phyloP scores from a whole-genome alignment of 2,329 filamentous ascomycete genomes.

The Colletotrichum siamense region DNA sequence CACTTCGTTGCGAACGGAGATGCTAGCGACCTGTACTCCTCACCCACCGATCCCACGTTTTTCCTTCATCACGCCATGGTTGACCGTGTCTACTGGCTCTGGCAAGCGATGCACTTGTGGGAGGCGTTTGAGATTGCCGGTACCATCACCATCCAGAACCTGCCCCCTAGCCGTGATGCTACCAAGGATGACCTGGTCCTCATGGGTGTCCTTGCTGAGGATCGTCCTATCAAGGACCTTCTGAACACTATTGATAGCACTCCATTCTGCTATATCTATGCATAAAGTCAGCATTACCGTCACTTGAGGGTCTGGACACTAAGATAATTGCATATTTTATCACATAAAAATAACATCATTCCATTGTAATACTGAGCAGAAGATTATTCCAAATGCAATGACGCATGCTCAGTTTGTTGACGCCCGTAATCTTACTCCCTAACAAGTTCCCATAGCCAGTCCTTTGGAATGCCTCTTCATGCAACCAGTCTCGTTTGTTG shows the following conservation, averaged over 20 bases:
- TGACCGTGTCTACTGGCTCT: conserved; percentile 31
- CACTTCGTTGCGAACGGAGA: conserved; percentile 34
- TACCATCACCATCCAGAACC: conserved; percentile 25
- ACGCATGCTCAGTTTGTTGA: background rate
- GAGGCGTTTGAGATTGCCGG: conserved; percentile 24
- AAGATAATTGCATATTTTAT: fast-evolving
- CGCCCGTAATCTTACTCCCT: background rate
- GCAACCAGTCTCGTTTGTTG: background rate
- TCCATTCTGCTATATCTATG: conserved; percentile 39
- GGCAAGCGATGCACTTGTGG: conserved; percentile 26
- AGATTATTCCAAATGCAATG: background rate
- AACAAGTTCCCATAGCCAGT: background rate
- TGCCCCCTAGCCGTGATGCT: conserved; percentile 26
- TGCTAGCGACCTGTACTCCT: conserved; percentile 26
- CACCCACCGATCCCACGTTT: conserved; percentile 30
- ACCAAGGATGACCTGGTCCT: conserved; percentile 29
- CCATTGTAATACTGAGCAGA: fast-evolving
- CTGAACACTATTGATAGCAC: conserved; percentile 35
- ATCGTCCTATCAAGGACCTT: conserved; percentile 33
- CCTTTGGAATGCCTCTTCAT: background rate
- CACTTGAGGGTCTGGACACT: fast-evolving
- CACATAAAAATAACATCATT: fast-evolving
- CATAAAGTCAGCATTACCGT: background rate
- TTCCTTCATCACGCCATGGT: conserved; percentile 30
- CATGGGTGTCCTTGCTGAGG: conserved; percentile 28